Conservation (phyloP, 352 stramenopile genomes). For the Thraustochytrium striatum region DNA sequence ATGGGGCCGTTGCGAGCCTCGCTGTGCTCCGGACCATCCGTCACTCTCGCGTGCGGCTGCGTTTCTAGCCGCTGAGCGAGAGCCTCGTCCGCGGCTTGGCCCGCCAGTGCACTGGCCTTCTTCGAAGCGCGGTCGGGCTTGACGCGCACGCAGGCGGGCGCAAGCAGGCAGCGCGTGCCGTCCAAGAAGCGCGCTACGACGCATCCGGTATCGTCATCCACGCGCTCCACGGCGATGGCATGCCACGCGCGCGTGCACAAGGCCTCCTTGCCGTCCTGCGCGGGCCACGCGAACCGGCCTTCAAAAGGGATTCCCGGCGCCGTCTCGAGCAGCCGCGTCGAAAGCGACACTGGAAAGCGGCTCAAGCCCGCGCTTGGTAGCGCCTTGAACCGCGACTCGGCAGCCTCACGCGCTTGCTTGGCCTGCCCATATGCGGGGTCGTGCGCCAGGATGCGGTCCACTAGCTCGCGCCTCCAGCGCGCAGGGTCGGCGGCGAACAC, state of each 20-base stretch:
- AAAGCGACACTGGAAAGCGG: not conserved
- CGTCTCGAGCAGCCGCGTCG: not conserved
- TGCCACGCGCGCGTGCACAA: too few species aligned
- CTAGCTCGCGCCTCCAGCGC: not conserved
- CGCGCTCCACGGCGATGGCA: too few species aligned
- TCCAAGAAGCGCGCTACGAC: too few species aligned
- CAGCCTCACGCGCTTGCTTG: not conserved
- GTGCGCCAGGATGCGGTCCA: not conserved
- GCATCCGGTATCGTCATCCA: too few species aligned
- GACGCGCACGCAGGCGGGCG: too few species aligned
- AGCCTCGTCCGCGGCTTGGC: not conserved
- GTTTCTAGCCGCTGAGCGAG: not conserved
- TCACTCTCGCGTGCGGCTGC: not conserved
- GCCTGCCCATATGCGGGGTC: not conserved
- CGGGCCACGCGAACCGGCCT: too few species aligned
- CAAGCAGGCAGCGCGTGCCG: too few species aligned
- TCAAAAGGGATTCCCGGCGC: not conserved
- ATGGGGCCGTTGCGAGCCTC: not conserved
- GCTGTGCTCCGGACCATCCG: not conserved
- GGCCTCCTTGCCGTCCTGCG: too few species aligned
- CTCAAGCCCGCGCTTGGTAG: not conserved
- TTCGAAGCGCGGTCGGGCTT: too few species aligned
- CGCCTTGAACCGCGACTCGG: not conserved
- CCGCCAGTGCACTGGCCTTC: too few species aligned
- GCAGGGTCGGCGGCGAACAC: conserved; percentile 5